Conservation (phyloP, 1,284 basidiomycete species). For the Caloboletus firmus region DNA sequence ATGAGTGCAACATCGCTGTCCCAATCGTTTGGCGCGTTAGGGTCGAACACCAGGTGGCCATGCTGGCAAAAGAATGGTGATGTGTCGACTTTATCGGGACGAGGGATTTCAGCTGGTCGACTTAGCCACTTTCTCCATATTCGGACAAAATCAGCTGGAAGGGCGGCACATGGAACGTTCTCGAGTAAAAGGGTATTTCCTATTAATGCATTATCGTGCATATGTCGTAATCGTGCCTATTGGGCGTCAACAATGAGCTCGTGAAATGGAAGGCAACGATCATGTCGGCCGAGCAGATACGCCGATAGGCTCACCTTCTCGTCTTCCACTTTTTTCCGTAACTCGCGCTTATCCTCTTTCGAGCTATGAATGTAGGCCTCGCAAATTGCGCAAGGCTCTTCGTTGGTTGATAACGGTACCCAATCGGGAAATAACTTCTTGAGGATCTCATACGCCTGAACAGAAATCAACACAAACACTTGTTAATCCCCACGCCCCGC, state of each 20-base stretch:
- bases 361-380: conserved; percentile 53
- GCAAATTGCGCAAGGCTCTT: conserved; percentile 60
- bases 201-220: conserved; percentile 55
- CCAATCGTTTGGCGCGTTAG: conserved; percentile 56
- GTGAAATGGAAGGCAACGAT: conserved; percentile 8
- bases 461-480: conserved; percentile 8
- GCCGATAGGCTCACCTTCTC: conserved; percentile 58
- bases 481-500: conserved; percentile 21
- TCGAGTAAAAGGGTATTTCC: conserved; percentile 46
- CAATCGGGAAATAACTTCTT: conserved; percentile 61
- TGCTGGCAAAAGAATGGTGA: conserved; percentile 66
- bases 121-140: conserved; percentile 68
- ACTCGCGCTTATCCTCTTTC: conserved; percentile 56
- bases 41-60: conserved; percentile 61
- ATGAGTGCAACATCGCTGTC: conserved; percentile 56
- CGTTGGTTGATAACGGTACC: conserved; percentile 51
- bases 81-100: conserved; percentile 66
- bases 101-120: conserved; percentile 52
- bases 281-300: neutral
- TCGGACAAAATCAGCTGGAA: conserved; percentile 61
- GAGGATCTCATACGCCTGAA: conserved; percentile 59
- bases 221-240: conserved; percentile 59
- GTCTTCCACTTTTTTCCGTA: conserved; percentile 62
- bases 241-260: conserved; percentile 15
- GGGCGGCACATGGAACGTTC: conserved; percentile 53